Base-by-base conservation (phyloP, 805 yeast genomes). In the Ogataea naganishii region DNA sequence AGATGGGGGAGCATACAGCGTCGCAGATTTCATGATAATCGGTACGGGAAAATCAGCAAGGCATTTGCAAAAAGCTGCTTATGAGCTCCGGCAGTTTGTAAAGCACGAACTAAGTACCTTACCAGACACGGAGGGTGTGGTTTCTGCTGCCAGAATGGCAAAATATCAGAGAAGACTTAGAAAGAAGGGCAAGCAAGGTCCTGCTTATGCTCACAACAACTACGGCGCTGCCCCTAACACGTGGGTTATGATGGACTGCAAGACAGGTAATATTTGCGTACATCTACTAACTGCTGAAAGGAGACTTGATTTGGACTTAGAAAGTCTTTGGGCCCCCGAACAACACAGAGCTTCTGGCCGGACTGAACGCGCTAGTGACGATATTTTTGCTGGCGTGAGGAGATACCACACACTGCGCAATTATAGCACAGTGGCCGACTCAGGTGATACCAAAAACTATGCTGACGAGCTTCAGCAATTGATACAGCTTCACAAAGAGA, bases 201-300 rank as follows among this genome's bases (percentile, higher is more conserved):
- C 62, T 11, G 67, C 68, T 11, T 60, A 66, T 30, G 65, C 75
- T 1, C 72, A 72, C 40, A 68, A 68, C 34, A 74, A 69, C 32
- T 76, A 69, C 43, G 80, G 82, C 11, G 56, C 59, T 9, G 41
- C 62, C 5, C 63, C 75, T 4, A 85, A 84, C 42, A 70, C 82
- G 16, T 88, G 97, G 97, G 74, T 83, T 14, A 73, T 83, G 69
- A 61, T 86, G 27, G 85, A 84, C 43, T 69, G 84, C 28, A 61
- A 65, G 17, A 54, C 70, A 3, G 80, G 77, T 36, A 72, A 73
- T 22, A 68, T 85, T 4, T 69, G 64, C 32, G 66, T 88, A 19
- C 95, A 88, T 53, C 53, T 88, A 12, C 55, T 88, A 44, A 83
- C 95, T 1, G 62, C 65, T 4, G 76, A 74, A 23, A 71, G 89